Base-by-base conservation (phyloP, 139 green algal genomes). In the Asterochloris erici region DNA sequence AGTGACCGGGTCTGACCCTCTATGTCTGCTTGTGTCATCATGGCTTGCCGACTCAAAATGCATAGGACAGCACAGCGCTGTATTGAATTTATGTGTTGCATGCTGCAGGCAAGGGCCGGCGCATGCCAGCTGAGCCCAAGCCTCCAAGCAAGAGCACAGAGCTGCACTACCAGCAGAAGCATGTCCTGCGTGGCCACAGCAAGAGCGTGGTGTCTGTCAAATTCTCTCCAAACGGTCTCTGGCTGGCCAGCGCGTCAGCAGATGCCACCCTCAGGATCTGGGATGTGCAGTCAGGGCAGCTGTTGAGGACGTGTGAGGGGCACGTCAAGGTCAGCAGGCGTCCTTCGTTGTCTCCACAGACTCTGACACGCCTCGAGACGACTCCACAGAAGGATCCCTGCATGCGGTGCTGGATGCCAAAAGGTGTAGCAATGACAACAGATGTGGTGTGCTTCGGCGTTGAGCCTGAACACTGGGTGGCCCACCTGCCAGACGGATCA, bases 241-340 rank as follows among this genome's bases (percentile, higher is more conserved):
- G 85, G 15, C 78, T 98, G 16, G 94, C 93, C 10, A 94, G 88
- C 29, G 93, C 88, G 0, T 92, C 88, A 16, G 91, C 90, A 21
- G 95, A 98, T 83, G 85, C 77, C 13, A 96, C 87, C 0, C 81
- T 91, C 12, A 84, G 86, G 23, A 62, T 98, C 1, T 98, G 94
- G 93, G 76, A 93, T 68, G 12, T 84, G 0, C 17, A 78, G 14
- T 90, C 83, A 15, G 94, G 91, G 1, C 24, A 74, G 27, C 62
- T 82, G 21, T n/a, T 89, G 47, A 74, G 60, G 9, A 90, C 77
- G 9, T 77, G 95, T n/a, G 77, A 82, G 69, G 91, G 89, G 9
- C 93, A 98, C 81, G 73, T 77, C 17, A 81, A 85, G 75, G 78
- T 87, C 23, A 24, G 71, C 13, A 24, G 12, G 28, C 47, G 15